phyloP scores from a whole-genome alignment of 345 rosid genomes.

The Euphorbia tirucalli region DNA sequence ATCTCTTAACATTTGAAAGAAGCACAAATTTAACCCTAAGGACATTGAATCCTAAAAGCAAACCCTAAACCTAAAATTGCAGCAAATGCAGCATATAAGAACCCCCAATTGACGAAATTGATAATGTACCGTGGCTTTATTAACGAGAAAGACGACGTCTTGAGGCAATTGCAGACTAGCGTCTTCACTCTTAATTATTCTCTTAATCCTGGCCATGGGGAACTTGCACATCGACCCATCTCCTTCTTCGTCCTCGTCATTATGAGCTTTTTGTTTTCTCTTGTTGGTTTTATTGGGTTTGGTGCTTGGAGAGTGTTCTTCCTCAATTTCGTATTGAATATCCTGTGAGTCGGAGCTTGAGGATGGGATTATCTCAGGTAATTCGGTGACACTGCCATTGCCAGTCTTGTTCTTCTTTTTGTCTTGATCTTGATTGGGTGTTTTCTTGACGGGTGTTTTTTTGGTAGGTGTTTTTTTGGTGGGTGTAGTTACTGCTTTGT shows the following conservation, averaged over 20 bases:
- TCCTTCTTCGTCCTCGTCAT: conserved; percentile 24
- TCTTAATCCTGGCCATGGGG: conserved; percentile 71
- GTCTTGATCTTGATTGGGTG: not conserved
- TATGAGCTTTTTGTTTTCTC: conserved; percentile 5
- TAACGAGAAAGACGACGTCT: conserved; percentile 73
- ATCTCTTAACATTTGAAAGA: too few relatives aligned
- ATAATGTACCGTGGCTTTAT: conserved; percentile 64
- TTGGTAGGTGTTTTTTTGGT: not conserved
- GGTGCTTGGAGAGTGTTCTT: not conserved
- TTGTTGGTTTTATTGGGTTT: conserved; percentile 4
- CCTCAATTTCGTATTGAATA: not conserved
- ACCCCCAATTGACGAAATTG: not conserved
- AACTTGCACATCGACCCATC: conserved; percentile 45
- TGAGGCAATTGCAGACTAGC: conserved; percentile 35
- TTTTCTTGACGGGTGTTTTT: conserved; percentile 6
- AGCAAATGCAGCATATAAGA: not conserved
- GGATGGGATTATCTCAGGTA: not conserved
- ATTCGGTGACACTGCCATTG: conserved; percentile 2
- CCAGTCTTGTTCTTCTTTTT: not conserved
- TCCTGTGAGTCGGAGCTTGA: conserved; percentile 15
- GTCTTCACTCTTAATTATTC: conserved; percentile 57
- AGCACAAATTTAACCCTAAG: too few relatives aligned
- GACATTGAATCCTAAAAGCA: not conserved
- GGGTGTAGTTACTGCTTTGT: conserved; percentile 1
- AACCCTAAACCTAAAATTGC: conserved; percentile 1